These are phyloP conservation scores for Paramecium caudatum DNA, from an alignment of 73 alveolate genomes.

Conservation along the genomic window DNA sequence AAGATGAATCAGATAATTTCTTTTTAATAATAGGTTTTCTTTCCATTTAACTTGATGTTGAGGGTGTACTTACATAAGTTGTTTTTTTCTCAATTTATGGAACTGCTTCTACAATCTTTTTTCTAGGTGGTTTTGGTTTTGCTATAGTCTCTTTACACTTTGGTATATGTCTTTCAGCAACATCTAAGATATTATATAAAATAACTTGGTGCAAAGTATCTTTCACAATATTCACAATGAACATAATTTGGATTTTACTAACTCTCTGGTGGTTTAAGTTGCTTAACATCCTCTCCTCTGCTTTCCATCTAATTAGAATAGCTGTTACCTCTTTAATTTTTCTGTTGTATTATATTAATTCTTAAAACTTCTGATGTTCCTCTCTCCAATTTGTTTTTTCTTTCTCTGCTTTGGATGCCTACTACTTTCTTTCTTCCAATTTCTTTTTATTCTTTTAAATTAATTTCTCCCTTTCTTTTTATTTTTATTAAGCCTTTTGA, in stretches of 20 bases:
- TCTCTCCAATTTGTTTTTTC: conserved; percentile 57
- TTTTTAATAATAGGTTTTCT: not conserved
- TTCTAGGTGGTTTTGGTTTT: conserved; percentile 81
- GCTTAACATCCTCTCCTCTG: conserved; percentile 31
- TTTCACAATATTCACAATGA: conserved; percentile 76
- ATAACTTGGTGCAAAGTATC: conserved; percentile 69
- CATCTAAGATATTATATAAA: conserved; percentile 29
- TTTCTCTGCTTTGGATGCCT: not conserved
- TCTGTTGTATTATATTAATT: conserved; percentile 52
- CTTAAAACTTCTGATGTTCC: conserved; percentile 62
- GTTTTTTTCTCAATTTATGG: not conserved
- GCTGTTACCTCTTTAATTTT: conserved; percentile 48
- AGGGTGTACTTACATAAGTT: conserved; percentile 50
- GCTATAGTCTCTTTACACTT: conserved; percentile 77
- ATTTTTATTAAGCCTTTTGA: conserved; percentile 31
- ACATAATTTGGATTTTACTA: conserved; percentile 60
- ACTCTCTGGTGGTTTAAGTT: conserved; percentile 17
- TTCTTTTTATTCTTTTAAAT: conserved; percentile 28
- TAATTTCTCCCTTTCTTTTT: conserved; percentile 48
- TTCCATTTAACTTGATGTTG: conserved; percentile 49
- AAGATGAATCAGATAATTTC: conserved; percentile 39
- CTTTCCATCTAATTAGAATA: not conserved
- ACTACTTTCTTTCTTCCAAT: not conserved
- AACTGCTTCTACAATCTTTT: not conserved
- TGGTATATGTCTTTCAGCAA: conserved; percentile 83